Percentiles rank a stretch among this genome's conserved stretches.
Conservation (phyloP, 805 yeast genomes). For the Diddensiella santjacobensis region DNA sequence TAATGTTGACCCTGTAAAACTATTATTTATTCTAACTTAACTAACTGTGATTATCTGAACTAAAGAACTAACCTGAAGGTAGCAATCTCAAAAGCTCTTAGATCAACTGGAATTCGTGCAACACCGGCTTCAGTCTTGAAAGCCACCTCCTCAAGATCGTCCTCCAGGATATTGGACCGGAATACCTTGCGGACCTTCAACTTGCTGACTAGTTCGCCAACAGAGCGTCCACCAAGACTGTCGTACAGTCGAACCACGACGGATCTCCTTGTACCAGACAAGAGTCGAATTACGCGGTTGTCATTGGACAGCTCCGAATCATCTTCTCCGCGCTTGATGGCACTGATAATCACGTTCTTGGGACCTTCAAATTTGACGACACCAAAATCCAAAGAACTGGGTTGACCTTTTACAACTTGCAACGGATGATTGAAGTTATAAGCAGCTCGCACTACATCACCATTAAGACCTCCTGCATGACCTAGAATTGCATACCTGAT, state of each 20-base stretch:
- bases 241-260: constrained; percentile 76
- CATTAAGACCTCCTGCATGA: constrained; percentile 63
- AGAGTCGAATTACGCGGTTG: constrained; percentile 28
- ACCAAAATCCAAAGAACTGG: constrained; percentile 20
- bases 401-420: constrained; percentile 12
- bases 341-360: constrained; percentile 61
- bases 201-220: constrained; percentile 46
- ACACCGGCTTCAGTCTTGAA: constrained; percentile 17
- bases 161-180: constrained; percentile 31
- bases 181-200: constrained; percentile 57
- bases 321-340: constrained; percentile 82
- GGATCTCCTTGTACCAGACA: constrained; percentile 39
- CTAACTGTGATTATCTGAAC: too few relatives aligned
- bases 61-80: constrained; percentile 45
- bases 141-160: constrained; percentile 17
- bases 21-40: too few relatives aligned
- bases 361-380: constrained; percentile 43
- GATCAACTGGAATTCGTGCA: constrained; percentile 37
- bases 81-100: constrained; percentile 77
- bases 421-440: constrained; percentile 68
- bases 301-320: constrained; percentile 44
- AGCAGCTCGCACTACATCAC: constrained; percentile 67
- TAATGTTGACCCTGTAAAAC: too few relatives aligned
- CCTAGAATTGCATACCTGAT: constrained; percentile 83
- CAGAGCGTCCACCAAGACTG: constrained; percentile 72